Evolutionary conservation across 805 yeast species (phyloP).

Genomic region (Cyberlindnera nakhonratchasimensis): DNA sequence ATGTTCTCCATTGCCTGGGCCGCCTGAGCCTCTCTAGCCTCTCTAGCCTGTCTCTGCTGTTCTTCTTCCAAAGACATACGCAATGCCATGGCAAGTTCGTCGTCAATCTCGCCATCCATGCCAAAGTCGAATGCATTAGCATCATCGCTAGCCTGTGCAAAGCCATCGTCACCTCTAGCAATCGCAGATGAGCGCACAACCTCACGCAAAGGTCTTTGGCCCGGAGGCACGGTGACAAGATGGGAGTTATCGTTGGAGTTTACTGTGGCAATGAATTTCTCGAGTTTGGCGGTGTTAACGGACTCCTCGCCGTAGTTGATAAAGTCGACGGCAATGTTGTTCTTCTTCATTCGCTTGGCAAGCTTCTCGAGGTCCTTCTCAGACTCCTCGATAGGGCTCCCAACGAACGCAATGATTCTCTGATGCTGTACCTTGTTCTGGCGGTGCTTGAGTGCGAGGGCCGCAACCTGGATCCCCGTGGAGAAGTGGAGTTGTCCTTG

Average conservation of each 20-base stretch:
- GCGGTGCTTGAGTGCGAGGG: slow-evolving; percentile 90
- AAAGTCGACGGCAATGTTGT: slow-evolving; percentile 83
- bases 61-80: slow-evolving; percentile 95
- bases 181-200: slow-evolving; percentile 74
- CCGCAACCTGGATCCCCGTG: slow-evolving; percentile 90
- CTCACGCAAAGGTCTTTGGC: slow-evolving; percentile 80
- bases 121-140: slow-evolving; percentile 61
- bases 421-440: slow-evolving; percentile 91
- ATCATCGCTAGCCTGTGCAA: slow-evolving; percentile 40
- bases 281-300: slow-evolving; percentile 71
- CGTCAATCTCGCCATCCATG: slow-evolving; percentile 89
- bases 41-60: slow-evolving; percentile 83
- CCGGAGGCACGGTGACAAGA: slow-evolving; percentile 83
- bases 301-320: slow-evolving; percentile 90
- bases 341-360: slow-evolving; percentile 91
- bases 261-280: slow-evolving; percentile 69
- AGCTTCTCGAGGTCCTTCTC: slow-evolving; percentile 73
- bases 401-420: slow-evolving; percentile 85
- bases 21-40: slow-evolving; percentile 23
- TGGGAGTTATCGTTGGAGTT: slow-evolving; percentile 75
- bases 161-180: slow-evolving; percentile 55
- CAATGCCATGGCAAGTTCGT: slow-evolving; percentile 93
- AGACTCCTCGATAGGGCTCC: slow-evolving; percentile 72
- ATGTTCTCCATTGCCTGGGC: slow-evolving; percentile 14
- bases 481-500: slow-evolving; percentile 65